Evolutionary conservation across 1,139 yeast species (phyloP), one percentile per base, ranked within the genome.

Genomic region (Taphrina deformans): DNA sequence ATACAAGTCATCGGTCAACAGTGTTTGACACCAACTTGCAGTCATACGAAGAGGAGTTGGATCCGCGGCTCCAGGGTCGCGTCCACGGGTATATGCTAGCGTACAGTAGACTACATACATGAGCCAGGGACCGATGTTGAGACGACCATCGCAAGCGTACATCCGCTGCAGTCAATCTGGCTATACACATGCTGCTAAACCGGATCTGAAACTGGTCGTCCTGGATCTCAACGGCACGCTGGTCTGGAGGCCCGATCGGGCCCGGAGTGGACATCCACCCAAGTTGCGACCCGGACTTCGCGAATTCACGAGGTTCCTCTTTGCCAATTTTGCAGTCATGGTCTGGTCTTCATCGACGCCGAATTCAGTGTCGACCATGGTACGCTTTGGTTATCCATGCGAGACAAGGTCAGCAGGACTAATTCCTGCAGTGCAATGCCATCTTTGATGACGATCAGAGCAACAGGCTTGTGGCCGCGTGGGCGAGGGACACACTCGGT

Each of bases 141-240:
- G 41, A 18, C 41, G 21, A 7, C 53, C 53, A n/a, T 31, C 44
- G 9, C 27, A 29, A 51, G 44, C 40, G 3, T 51, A 51, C 29
- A 7, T 51, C 10, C 27, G 21, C n/a, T 33, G 55, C 44, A 27
- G 27, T 12, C 9, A 21, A 6, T 10, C 45, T 24, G 58, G 58
- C 24, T 53, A 53, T 40, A 26, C 31, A 23, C 29, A n/a, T 12
- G 12, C 38, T 26, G 12, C 18, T 1, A 16, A 35, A 33, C 35
- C 58, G 6, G 35, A 40, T 38, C 23, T 33, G 41, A 51, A 61
- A 46, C 38, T 61, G 21, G 59, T 62, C 33, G 38, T 62, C 6
- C 51, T 62, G 9, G 65, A 62, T 26, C 38, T 62, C 26, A 62
- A 62, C 31, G 65, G 65, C 18, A 62, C 65, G n/a, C 29, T 62